A percentile compares a stretch with the other conserved stretches of the same genome.
Evolutionary conservation across 2,329 filamentous ascomycete genomes (phyloP).

Genomic region (Exophiala mesophila): DNA sequence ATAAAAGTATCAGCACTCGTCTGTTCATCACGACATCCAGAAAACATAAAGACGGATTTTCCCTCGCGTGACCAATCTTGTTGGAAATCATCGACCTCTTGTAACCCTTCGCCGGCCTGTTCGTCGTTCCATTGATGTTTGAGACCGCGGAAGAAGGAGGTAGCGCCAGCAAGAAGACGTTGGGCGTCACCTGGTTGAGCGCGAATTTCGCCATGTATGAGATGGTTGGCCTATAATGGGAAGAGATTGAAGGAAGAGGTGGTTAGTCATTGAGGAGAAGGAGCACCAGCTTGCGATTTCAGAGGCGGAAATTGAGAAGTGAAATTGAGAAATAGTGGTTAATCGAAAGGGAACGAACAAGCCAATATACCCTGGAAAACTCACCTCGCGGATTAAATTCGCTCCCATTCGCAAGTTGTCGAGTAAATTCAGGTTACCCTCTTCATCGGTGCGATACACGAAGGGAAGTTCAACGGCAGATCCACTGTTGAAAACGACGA

Average conservation of each 20-base stretch:
- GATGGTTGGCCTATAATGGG: constrained; percentile 16
- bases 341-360: too few relatives aligned
- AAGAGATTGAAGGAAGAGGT: neutral
- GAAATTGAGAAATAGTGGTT: too few relatives aligned
- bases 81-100: constrained; percentile 37
- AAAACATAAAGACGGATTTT: constrained; percentile 49
- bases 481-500: constrained; percentile 36
- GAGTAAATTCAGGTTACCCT: constrained; percentile 53
- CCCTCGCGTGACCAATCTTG: constrained; percentile 43
- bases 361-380: too few relatives aligned
- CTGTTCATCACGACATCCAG: constrained; percentile 48
- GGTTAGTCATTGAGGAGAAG: neutral
- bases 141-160: constrained; percentile 44
- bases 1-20: constrained; percentile 48
- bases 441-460: constrained; percentile 53
- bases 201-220: constrained; percentile 48
- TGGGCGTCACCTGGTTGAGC: constrained; percentile 44
- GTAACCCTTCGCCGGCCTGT: constrained; percentile 36
- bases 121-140: constrained; percentile 41
- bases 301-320: too few relatives aligned
- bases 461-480: constrained; percentile 56
- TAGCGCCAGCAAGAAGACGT: constrained; percentile 50
- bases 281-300: neutral
- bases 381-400: constrained; percentile 47
- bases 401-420: constrained; percentile 52